A percentile compares a stretch with the other conserved stretches of the same genome.
phyloP scores from a whole-genome alignment of 75 land plant genomes.

The Cunninghamia lanceolata region DNA sequence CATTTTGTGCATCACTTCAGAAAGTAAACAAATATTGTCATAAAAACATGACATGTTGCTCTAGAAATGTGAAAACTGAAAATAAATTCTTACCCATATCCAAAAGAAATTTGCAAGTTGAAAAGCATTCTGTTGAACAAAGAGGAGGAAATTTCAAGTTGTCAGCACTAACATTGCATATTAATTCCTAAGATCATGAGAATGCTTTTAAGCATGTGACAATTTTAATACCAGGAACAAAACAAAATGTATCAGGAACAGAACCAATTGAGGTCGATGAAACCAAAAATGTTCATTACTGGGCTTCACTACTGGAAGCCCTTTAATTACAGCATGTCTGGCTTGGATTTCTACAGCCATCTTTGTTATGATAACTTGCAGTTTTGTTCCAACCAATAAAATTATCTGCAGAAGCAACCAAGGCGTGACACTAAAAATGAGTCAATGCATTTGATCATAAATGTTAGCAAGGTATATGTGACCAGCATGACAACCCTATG shows the following conservation, averaged over 20 bases:
- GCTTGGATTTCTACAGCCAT: constrained; percentile 57
- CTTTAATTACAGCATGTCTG: constrained; percentile 50
- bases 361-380: constrained; percentile 63
- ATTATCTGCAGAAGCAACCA: constrained; percentile 46
- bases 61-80: background rate
- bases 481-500: background rate
- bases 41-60: background rate
- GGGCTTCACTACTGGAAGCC: constrained; percentile 51
- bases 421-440: background rate
- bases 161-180: background rate
- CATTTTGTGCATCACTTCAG: background rate
- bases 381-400: constrained; percentile 71
- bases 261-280: constrained; percentile 50
- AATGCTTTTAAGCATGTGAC: background rate
- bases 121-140: constrained; percentile 47
- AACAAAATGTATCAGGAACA: constrained; percentile 63
- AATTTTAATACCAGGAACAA: constrained; percentile 61
- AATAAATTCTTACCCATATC: constrained; percentile 35
- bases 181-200: background rate
- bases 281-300: constrained; percentile 84
- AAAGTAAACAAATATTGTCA: background rate
- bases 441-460: background rate
- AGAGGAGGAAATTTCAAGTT: background rate
- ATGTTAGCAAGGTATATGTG: background rate
- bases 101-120: constrained; percentile 49